Evolutionary conservation across 352 stramenopile genomes (phyloP).

Genomic region (Pythium aphanidermatum): DNA sequence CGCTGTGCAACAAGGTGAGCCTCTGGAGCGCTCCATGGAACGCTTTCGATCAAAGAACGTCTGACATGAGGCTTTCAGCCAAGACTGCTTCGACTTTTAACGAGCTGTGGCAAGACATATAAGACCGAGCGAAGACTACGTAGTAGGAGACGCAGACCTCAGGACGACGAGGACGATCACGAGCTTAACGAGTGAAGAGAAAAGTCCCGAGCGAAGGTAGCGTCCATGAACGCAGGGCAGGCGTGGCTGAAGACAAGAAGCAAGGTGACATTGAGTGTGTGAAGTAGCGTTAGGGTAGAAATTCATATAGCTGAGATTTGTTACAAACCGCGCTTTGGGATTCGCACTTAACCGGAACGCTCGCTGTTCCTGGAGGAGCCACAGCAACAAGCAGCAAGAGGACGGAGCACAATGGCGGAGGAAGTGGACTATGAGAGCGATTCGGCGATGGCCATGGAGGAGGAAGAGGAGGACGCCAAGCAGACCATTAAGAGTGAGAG

Average conservation of each 20-base stretch:
- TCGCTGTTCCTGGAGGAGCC: conserved; percentile 13
- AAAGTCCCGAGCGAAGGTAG: neutral
- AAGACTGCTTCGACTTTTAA: conserved; percentile 31
- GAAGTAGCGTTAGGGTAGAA: too few species aligned
- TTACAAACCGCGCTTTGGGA: too few species aligned
- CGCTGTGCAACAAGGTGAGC: conserved; percentile 72
- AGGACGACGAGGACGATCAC: too few species aligned
- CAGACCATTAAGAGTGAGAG: conserved; percentile 8
- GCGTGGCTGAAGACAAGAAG: too few species aligned
- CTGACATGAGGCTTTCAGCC: conserved; percentile 39
- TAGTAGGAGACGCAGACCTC: too few species aligned
- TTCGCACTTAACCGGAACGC: conserved; percentile 7
- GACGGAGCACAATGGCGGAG: conserved; percentile 49
- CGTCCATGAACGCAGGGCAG: too few species aligned
- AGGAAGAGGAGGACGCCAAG: conserved; percentile 52
- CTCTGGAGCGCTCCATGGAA: conserved; percentile 68
- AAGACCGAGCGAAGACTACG: conserved; percentile 13
- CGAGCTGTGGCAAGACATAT: conserved; percentile 34
- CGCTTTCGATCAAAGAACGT: conserved; percentile 70
- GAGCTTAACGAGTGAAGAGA: too few species aligned
- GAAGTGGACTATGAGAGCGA: conserved; percentile 88
- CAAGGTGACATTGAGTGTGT: too few species aligned
- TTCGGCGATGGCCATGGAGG: conserved; percentile 75
- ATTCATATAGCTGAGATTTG: too few species aligned
- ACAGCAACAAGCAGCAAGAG: neutral